Evolutionary conservation across 1,284 basidiomycete genomes (phyloP), one percentile per base, ranked within the genome.

Genomic region (Moesziomyces sp.): DNA sequence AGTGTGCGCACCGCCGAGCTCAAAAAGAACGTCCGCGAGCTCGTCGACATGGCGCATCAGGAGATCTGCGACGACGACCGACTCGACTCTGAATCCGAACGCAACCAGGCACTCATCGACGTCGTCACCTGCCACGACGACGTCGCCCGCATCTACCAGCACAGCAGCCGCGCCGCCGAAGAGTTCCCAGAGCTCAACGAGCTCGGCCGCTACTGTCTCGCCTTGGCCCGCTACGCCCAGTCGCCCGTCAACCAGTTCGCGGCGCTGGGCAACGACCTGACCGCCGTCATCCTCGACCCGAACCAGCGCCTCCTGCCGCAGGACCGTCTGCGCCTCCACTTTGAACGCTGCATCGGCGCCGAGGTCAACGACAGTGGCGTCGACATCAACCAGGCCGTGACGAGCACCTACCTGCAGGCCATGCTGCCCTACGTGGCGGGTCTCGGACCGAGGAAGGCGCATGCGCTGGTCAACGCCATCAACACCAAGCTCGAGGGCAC

Each of bases 391-490:
- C 90, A 91, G 30, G 93, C 93, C 33, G 90, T 94, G 28, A 89
- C 89, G 2, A 93, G 97, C 84, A 83, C 90, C 1, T 98, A 98
- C 84, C 92, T 95, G 78, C 91, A 92, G 75, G 88, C 91, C 51
- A 88, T 98, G 55, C 87, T 99, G 13, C 94, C 92, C 0, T 97
- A 92, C 81, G 90, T 99, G 35, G 91, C 94, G 75, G 97, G 97
- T 40, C 88, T 99, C 49, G 97, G 97, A 8, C 96, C 94, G 16
- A 89, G 97, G 63, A 99, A 99, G 85, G 93, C 96, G 11, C 91
- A 94, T 74, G 89, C 89, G 11, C 85, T 99, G 45, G 88, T 95
- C 61, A 91, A 73, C 28, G 61, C 63, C 38, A 78, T 82, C 73
- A 78, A 59, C 51, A 64, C 74, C 35, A 74, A 77, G 56, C 69